Percentiles rank a stretch among this genome's conserved stretches.
Evolutionary conservation across 805 yeast genomes (phyloP).

Genomic region (Starmerella potacharoeniae): DNA sequence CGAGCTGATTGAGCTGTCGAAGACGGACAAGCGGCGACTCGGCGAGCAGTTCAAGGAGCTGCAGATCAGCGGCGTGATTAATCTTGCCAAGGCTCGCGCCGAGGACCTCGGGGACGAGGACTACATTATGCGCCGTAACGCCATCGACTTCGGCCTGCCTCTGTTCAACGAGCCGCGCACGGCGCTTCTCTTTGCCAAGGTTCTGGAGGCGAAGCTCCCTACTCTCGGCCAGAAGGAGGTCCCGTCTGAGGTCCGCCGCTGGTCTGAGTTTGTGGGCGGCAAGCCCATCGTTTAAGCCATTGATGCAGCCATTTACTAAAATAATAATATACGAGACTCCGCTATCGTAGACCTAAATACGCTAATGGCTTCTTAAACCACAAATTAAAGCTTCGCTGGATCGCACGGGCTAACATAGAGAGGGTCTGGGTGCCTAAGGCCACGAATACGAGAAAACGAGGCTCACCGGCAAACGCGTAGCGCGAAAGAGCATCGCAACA

Average conservation of each 20-base stretch:
- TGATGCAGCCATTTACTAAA: background rate
- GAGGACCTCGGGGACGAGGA: conserved; percentile 75
- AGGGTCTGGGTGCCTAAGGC: too few relatives aligned
- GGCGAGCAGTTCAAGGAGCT: conserved; percentile 86
- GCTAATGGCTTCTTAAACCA: too few relatives aligned
- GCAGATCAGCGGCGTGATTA: conserved; percentile 78
- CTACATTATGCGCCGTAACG: conserved; percentile 97
- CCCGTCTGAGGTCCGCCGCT: conserved; percentile 80
- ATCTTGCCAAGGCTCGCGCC: conserved; percentile 84
- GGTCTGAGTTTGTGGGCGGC: conserved; percentile 96
- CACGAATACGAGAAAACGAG: too few relatives aligned
- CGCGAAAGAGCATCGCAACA: too few relatives aligned
- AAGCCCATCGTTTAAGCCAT: conserved; percentile 48
- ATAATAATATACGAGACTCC: background rate
- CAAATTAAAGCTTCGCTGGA: too few relatives aligned
- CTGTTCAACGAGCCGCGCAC: conserved; percentile 95
- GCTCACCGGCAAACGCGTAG: too few relatives aligned
- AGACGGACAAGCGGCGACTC: conserved; percentile 80
- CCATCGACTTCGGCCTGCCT: conserved; percentile 95
- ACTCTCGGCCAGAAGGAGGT: conserved; percentile 42
- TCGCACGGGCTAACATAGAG: too few relatives aligned
- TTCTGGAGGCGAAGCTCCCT: conserved; percentile 60
- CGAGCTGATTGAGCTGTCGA: conserved; percentile 78
- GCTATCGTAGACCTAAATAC: background rate
- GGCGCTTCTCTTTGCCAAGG: conserved; percentile 71